A percentile compares a stretch with the other conserved stretches of the same genome.
Evolutionary conservation across 2,329 filamentous ascomycete species (phyloP).

Genomic region (Myriosclerotinia scirpicola): DNA sequence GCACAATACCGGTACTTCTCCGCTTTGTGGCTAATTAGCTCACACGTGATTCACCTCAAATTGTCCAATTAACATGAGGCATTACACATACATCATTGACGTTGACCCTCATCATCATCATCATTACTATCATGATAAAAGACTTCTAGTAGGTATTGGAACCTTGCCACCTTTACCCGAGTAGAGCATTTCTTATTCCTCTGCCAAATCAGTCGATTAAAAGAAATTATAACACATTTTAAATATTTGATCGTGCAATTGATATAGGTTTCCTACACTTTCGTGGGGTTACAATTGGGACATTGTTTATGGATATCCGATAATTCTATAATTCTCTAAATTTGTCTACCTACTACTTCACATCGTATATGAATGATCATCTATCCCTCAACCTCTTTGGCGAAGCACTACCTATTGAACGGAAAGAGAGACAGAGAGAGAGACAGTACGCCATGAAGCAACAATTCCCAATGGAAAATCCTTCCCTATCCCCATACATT

Average conservation of each 20-base stretch:
- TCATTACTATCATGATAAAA: background rate
- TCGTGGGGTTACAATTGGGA: background rate
- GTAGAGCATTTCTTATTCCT: background rate
- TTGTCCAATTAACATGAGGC: slow-evolving; percentile 4
- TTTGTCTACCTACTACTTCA: background rate
- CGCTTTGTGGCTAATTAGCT: background rate
- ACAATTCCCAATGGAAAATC: background rate
- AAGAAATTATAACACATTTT: background rate
- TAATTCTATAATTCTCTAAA: background rate
- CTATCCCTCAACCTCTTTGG: background rate
- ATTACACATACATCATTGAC: background rate
- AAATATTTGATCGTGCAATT: background rate
- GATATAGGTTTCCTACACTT: background rate
- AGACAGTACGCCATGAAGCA: background rate
- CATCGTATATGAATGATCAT: background rate
- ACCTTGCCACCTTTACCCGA: background rate
- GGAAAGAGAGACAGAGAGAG: background rate
- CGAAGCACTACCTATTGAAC: no score
- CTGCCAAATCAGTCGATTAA: no score
- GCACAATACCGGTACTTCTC: background rate
- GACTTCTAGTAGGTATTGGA: background rate
- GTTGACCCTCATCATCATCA: background rate
- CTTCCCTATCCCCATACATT: background rate
- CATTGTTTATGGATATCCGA: background rate
- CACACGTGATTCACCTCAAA: slow-evolving; percentile 1